These are phyloP conservation scores for Didymella glomerata DNA, from an alignment of 2,329 filamentous ascomycete species.

Conservation along the genomic window DNA sequence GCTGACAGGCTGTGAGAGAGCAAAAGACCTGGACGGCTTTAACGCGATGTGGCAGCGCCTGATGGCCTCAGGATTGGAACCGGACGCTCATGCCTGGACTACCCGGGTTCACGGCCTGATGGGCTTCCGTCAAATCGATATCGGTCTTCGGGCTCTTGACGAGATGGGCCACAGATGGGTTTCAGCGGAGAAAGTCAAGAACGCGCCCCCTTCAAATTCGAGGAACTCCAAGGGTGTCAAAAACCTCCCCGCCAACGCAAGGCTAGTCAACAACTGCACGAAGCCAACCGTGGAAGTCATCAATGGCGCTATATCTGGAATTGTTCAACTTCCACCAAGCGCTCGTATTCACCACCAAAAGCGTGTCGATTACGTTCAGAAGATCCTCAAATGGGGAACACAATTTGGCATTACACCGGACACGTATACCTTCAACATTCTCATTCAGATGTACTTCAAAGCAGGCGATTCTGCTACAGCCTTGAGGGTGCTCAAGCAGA, in stretches of 20 bases:
- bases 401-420: slow-evolving; percentile 58
- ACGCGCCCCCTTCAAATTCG: slow-evolving; percentile 19
- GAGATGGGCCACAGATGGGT: slow-evolving; percentile 72
- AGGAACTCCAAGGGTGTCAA: slow-evolving; percentile 23
- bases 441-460: slow-evolving; percentile 69
- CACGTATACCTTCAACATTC: slow-evolving; percentile 68
- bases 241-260: slow-evolving; percentile 24
- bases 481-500: slow-evolving; percentile 63
- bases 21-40: slow-evolving; percentile 67
- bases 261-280: slow-evolving; percentile 55
- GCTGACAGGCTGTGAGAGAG: slow-evolving; percentile 73
- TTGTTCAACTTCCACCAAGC: slow-evolving; percentile 57
- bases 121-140: slow-evolving; percentile 60
- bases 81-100: slow-evolving; percentile 75
- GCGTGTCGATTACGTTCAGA: slow-evolving; percentile 47
- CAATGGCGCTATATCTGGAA: slow-evolving; percentile 73
- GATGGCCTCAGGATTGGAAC: slow-evolving; percentile 62
- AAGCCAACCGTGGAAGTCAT: slow-evolving; percentile 70
- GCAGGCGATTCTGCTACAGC: slow-evolving; percentile 60
- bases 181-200: slow-evolving; percentile 41
- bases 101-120: slow-evolving; percentile 73
- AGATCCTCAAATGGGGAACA: slow-evolving; percentile 54
- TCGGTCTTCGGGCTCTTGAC: slow-evolving; percentile 69
- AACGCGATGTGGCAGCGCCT: slow-evolving; percentile 74
- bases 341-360: slow-evolving; percentile 50